Percentiles rank a stretch among this genome's conserved stretches.
These are phyloP conservation scores for Nicotiana sylvestris DNA, from an alignment of 257 asterid genomes.

Conservation along the genomic window DNA sequence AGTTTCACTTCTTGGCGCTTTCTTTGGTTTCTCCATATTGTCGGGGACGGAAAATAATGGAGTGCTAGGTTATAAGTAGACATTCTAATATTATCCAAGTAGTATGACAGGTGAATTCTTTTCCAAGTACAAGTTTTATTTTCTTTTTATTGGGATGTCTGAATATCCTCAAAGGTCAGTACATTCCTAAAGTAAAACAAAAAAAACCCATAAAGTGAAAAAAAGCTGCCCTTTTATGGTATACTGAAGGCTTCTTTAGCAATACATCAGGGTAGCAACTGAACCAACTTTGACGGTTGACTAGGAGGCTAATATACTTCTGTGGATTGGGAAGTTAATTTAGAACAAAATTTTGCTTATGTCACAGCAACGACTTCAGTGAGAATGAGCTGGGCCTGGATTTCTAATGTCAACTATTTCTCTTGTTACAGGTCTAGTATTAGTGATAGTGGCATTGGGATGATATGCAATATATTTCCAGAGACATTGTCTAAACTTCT, in stretches of 20 bases:
- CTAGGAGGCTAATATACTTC: background rate
- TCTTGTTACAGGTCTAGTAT: constrained; percentile 69
- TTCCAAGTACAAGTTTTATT: background rate
- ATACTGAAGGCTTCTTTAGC: background rate
- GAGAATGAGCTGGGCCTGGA: background rate
- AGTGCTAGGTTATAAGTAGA: background rate
- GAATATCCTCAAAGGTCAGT: background rate
- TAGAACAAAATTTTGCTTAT: background rate
- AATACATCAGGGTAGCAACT: background rate
- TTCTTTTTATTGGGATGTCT: background rate
- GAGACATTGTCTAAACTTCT: constrained; percentile 79
- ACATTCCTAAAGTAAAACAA: background rate
- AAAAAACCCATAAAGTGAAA: background rate
- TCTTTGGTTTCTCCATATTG: background rate
- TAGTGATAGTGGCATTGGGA: constrained; percentile 92
- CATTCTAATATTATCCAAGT: background rate
- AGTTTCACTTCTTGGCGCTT: constrained; percentile 18
- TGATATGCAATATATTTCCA: constrained; percentile 91
- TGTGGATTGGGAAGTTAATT: background rate
- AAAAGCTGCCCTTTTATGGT: background rate
- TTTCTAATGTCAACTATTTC: background rate
- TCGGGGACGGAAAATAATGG: background rate
- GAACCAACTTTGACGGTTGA: background rate
- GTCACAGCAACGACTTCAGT: background rate
- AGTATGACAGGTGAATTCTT: background rate